These are phyloP conservation scores for Xylariomycetidae sp. DNA, from an alignment of 2,329 filamentous ascomycete genomes.

Conservation along the genomic window DNA sequence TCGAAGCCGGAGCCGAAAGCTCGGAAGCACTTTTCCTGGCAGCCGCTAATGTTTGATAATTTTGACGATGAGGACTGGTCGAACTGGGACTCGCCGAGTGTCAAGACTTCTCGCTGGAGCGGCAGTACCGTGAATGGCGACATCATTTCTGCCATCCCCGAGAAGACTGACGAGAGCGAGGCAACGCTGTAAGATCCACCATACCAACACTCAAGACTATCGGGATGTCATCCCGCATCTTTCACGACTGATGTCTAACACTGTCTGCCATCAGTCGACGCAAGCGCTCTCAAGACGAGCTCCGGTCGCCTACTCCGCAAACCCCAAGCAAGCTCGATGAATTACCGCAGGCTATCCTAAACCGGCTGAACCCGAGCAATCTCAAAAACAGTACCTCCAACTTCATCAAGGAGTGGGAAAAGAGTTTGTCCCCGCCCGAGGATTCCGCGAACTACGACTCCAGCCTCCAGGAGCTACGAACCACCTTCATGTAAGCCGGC, in stretches of 20 bases:
- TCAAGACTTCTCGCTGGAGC: conserved; percentile 56
- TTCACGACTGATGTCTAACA: conserved; percentile 17
- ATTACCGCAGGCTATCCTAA: conserved; percentile 63
- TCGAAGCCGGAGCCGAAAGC: conserved; percentile 33
- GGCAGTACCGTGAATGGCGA: conserved; percentile 51
- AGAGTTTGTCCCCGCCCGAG: conserved; percentile 54
- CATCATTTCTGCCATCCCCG: conserved; percentile 37
- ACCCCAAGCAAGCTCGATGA: conserved; percentile 44
- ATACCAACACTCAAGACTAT: conserved; percentile 7
- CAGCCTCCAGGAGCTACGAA: conserved; percentile 6
- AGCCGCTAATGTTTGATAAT: conserved; percentile 49
- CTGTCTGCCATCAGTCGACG: conserved; percentile 22
- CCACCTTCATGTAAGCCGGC: conserved; percentile 6
- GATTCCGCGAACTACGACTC: conserved; percentile 17
- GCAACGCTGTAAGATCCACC: conserved; percentile 45
- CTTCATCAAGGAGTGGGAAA: conserved; percentile 89
- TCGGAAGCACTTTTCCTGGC: conserved; percentile 54
- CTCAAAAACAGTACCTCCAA: conserved; percentile 77
- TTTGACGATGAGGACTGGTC: conserved; percentile 59
- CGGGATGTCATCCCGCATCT: conserved; percentile 9
- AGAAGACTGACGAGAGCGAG: conserved; percentile 40
- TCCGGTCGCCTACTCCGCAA: conserved; percentile 19
- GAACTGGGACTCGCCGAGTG: conserved; percentile 54
- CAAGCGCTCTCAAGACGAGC: conserved; percentile 22
- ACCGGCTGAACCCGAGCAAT: conserved; percentile 66